Evolutionary conservation across 2,329 filamentous ascomycete genomes (phyloP).

Genomic region (Cordyceps sp.): DNA sequence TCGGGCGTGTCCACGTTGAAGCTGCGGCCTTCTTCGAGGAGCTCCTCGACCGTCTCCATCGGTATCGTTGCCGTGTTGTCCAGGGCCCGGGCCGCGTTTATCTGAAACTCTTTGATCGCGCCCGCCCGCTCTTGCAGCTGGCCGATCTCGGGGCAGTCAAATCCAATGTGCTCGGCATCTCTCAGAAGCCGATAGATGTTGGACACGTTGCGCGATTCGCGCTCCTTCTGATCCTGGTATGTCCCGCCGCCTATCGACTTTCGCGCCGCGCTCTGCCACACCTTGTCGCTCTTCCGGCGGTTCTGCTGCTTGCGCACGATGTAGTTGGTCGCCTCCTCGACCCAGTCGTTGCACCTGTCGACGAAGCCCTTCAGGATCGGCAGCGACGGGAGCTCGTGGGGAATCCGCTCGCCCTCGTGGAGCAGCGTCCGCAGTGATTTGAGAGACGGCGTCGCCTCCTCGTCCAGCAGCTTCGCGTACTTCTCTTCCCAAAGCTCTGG

Average conservation of each 20-base stretch:
- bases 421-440: slow-evolving; percentile 73
- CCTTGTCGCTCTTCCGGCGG: slow-evolving; percentile 83
- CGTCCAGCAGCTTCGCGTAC: slow-evolving; percentile 67
- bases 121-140: slow-evolving; percentile 73
- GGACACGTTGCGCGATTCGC: slow-evolving; percentile 72
- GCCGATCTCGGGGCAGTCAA: slow-evolving; percentile 82
- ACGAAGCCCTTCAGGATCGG: slow-evolving; percentile 76
- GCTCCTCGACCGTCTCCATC: slow-evolving; percentile 65
- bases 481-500: slow-evolving; percentile 87
- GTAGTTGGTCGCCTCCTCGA: slow-evolving; percentile 91
- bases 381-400: slow-evolving; percentile 72
- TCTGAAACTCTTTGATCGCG: slow-evolving; percentile 72
- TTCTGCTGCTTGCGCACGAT: slow-evolving; percentile 96
- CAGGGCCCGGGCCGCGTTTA: slow-evolving; percentile 54
- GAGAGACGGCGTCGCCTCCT: slow-evolving; percentile 69
- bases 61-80: slow-evolving; percentile 46
- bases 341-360: slow-evolving; percentile 92
- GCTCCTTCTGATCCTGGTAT: slow-evolving; percentile 56
- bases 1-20: slow-evolving; percentile 90
- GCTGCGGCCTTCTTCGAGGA: slow-evolving; percentile 74
- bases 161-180: slow-evolving; percentile 73
- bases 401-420: slow-evolving; percentile 90
- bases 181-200: slow-evolving; percentile 75
- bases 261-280: slow-evolving; percentile 57
- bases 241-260: slow-evolving; percentile 46